Evolutionary conservation across 371 early-diverging fungal species (phyloP), one percentile per base, ranked within the genome.

Genomic region (Dipsacomyces acuminosporus): DNA sequence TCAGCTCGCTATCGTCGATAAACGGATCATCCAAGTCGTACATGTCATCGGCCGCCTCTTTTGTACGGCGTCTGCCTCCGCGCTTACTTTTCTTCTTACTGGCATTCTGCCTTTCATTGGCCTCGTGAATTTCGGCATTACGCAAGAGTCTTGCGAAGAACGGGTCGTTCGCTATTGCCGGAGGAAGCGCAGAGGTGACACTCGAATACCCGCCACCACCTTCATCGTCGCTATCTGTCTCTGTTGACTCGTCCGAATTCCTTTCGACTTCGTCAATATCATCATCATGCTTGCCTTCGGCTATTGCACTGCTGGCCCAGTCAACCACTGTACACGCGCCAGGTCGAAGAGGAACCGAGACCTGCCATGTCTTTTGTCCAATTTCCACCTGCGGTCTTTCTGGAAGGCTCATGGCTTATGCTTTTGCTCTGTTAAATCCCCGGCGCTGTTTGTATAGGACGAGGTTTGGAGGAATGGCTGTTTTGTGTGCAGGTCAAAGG

Each of bases 1-100:
- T 73, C 38, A 78, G 56, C 35, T 79, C 79, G 45, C 77, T 79
- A 41, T 78, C 78, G 48, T 78, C 78, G 45, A 78, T 78, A 62
- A 78, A 78, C 25, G 78, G 78, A 45, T 78, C 78, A 21, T 66
- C 64, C 40, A 78, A 33, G 56, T 78, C 78, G 33, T 78, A 78
- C 21, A 61, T 59, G 38, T 79, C 72, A 30, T 78, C 72, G 17
- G 49, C 62, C 1, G 48, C 47, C 22, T 77, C 76, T 25, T 56
- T 59, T 1, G 59, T 47, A 25, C 55, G 45, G 14, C 61, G 58
- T 51, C 55, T 64, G 21, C 33, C 34, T 20, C 46, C 51, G 8
- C 61, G 56, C 24, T 50, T 59, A 19, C 48, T 57, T 5, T 41
- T 44, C 0, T 36, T 34, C 19, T 51, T 51, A 25, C 35, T 9